phyloP scores from a whole-genome alignment of 768 basidiomycete species.

The Termitomyces sp. region DNA sequence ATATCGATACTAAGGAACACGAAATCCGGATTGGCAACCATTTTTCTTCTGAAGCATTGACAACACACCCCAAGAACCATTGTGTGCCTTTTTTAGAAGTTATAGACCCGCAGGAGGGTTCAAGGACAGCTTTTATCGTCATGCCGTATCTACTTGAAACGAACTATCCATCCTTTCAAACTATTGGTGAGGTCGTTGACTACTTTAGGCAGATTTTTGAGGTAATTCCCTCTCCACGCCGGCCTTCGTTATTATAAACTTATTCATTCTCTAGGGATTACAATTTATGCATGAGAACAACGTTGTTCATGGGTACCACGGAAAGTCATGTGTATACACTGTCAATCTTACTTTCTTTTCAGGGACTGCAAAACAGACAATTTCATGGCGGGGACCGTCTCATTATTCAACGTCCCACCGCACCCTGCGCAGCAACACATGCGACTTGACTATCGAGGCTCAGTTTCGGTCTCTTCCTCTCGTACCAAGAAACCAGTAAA shows the following conservation, averaged over 20 bases:
- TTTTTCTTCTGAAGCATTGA: conserved; percentile 11
- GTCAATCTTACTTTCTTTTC: no score
- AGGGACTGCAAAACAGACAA: background rate
- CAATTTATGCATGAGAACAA: no score
- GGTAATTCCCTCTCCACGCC: background rate
- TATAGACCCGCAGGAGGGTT: background rate
- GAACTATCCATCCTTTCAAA: background rate
- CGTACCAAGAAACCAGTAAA: no score
- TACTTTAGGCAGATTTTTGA: background rate
- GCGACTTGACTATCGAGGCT: background rate
- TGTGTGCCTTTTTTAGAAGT: background rate
- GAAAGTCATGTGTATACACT: background rate
- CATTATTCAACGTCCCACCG: background rate
- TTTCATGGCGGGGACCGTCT: background rate
- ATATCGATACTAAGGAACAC: conserved; percentile 5
- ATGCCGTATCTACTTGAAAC: background rate
- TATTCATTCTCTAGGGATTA: background rate
- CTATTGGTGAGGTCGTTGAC: background rate
- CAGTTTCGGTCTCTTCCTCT: background rate
- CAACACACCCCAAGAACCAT: background rate
- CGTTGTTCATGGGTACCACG: no score
- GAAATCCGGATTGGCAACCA: conserved; percentile 23
- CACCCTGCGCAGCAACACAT: background rate
- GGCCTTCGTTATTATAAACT: background rate
- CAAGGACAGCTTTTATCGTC: background rate